Evolutionary conservation across 2,329 filamentous ascomycete genomes (phyloP).

Genomic region (Cytospora paraplurivora): DNA sequence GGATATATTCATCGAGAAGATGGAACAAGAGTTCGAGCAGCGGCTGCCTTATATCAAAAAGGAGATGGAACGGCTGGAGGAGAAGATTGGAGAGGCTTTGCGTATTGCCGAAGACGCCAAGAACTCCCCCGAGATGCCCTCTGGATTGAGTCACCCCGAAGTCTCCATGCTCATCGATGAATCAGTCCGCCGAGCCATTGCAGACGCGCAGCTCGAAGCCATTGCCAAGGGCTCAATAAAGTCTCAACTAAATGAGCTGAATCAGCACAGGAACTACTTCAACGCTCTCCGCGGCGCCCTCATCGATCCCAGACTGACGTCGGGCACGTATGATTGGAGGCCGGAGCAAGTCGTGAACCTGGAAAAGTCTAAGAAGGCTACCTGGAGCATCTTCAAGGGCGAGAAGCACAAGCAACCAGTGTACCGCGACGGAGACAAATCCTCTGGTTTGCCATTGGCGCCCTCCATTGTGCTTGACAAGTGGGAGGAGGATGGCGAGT

Average conservation of each 20-base stretch:
- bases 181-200: conserved; percentile 47
- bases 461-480: conserved; percentile 60
- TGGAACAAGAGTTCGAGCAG: conserved; percentile 43
- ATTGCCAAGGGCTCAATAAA: conserved; percentile 51
- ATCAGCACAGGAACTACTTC: conserved; percentile 73
- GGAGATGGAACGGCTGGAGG: conserved; percentile 44
- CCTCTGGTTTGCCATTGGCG: conserved; percentile 35
- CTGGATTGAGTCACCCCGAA: conserved; percentile 44
- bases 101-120: conserved; percentile 37
- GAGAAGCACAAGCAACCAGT: conserved; percentile 30
- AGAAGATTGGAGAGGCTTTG: conserved; percentile 31
- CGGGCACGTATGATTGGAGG: conserved; percentile 53
- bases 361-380: conserved; percentile 21
- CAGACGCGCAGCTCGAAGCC: conserved; percentile 49
- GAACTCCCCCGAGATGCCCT: conserved; percentile 32
- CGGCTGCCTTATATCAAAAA: conserved; percentile 44
- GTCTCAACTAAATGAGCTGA: conserved; percentile 47
- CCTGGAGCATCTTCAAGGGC: conserved; percentile 29
- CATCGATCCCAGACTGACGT: conserved; percentile 63
- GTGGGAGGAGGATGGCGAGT: conserved; percentile 82
- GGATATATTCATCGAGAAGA: conserved; percentile 50
- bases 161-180: conserved; percentile 45
- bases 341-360: conserved; percentile 34
- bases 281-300: conserved; percentile 64
- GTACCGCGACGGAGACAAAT: conserved; percentile 33